These are phyloP conservation scores for Volvariella volvacea DNA, from an alignment of 1,284 basidiomycete species.

Conservation along the genomic window DNA sequence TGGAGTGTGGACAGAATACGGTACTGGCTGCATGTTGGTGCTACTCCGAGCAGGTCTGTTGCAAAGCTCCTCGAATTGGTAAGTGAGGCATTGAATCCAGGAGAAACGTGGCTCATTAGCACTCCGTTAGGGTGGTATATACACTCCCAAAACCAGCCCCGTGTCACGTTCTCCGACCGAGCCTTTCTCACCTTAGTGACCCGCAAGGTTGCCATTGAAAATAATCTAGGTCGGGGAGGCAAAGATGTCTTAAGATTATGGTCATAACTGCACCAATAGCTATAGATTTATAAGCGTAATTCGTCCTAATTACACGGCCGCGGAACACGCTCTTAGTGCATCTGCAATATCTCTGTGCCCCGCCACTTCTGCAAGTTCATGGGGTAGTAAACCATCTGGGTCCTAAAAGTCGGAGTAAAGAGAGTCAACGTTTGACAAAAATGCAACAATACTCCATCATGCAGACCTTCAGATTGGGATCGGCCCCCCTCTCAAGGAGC, in stretches of 20 bases:
- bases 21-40: slow-evolving; percentile 86
- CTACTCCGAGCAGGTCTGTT: slow-evolving; percentile 76
- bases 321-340: too few relatives aligned
- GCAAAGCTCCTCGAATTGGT: slow-evolving; percentile 78
- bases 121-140: slow-evolving; percentile 6
- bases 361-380: slow-evolving; percentile 61
- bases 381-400: slow-evolving; percentile 59
- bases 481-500: slow-evolving; percentile 63
- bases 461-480: slow-evolving; percentile 54
- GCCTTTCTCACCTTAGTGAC: too few relatives aligned
- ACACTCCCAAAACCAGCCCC: slow-evolving; percentile 4
- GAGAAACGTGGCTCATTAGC: slow-evolving; percentile 9
- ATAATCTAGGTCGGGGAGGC: too few relatives aligned
- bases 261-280: too few relatives aligned
- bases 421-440: too few relatives aligned
- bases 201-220: too few relatives aligned
- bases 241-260: too few relatives aligned
- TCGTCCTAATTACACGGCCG: too few relatives aligned
- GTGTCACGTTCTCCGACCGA: slow-evolving; percentile 2
- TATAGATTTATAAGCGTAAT: too few relatives aligned
- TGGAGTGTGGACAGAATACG: slow-evolving; percentile 89
- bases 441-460: slow-evolving; percentile 1
- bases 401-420: too few relatives aligned
- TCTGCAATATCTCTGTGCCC: slow-evolving; percentile 57
- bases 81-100: slow-evolving; percentile 25